phyloP scores from a whole-genome alignment of 1,139 yeast species.

The Hyphopichia buzzinii region DNA sequence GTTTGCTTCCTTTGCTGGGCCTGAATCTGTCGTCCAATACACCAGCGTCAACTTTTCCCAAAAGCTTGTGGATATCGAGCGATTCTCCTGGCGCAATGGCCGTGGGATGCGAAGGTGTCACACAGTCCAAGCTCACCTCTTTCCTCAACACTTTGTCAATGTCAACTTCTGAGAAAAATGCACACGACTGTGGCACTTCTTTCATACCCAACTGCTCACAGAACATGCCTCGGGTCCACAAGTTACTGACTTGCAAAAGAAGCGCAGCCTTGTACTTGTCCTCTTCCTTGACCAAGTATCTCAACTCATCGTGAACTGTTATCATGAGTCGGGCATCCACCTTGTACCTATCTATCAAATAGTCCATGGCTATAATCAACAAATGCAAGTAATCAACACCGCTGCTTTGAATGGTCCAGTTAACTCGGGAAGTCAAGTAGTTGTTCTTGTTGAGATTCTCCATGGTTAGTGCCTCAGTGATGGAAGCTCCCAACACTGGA shows the following conservation, averaged over 20 bases:
- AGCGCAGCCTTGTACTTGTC: conserved; percentile 76
- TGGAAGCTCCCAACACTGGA: conserved; percentile 91
- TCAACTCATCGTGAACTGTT: conserved; percentile 93
- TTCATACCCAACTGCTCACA: conserved; percentile 88
- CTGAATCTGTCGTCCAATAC: conserved; percentile 12
- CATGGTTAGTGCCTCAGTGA: conserved; percentile 77
- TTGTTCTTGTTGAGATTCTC: conserved; percentile 62
- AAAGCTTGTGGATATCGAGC: conserved; percentile 54
- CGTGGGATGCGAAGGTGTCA: conserved; percentile 80
- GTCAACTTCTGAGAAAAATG: conserved; percentile 93
- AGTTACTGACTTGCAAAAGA: conserved; percentile 81
- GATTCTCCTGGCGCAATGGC: conserved; percentile 82
- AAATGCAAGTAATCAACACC: conserved; percentile 96
- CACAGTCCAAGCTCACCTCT: conserved; percentile 84
- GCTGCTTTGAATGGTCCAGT: conserved; percentile 98
- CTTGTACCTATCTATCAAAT: conserved; percentile 59
- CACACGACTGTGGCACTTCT: conserved; percentile 92
- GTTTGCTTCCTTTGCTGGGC: conserved; percentile 8
- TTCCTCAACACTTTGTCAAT: conserved; percentile 84
- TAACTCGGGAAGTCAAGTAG: conserved; percentile 85
- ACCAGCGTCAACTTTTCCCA: conserved; percentile 29
- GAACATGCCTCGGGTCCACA: conserved; percentile 97
- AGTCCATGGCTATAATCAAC: conserved; percentile 83
- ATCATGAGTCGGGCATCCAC: conserved; percentile 79
- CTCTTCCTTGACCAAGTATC: conserved; percentile 73